Conservation (phyloP, 371 early-diverging fungal genomes). For the Pancytospora philotis region DNA sequence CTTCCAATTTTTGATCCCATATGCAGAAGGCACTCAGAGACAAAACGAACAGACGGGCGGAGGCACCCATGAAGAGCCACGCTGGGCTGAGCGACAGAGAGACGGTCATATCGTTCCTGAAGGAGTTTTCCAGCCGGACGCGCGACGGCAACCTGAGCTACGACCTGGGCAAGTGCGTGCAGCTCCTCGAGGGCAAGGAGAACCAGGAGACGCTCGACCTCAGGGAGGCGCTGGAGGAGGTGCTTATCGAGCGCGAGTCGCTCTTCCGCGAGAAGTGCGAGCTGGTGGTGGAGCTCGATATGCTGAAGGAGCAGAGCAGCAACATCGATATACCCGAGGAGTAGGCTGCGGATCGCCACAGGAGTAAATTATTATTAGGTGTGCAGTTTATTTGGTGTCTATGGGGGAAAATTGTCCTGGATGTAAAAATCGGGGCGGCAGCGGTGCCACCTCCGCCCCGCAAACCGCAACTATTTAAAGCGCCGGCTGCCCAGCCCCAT, state of each 20-base stretch:
- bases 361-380: too few species aligned
- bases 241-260: conserved; percentile 51
- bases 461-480: too few species aligned
- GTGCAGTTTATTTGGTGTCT: too few species aligned
- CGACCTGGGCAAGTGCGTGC: conserved; percentile 57
- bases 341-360: too few species aligned
- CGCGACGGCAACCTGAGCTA: conserved; percentile 54
- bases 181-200: conserved; percentile 60
- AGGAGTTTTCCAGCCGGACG: conserved; percentile 37
- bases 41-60: conserved; percentile 53
- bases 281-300: conserved; percentile 35
- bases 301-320: conserved; percentile 29
- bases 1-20: conserved; percentile 7
- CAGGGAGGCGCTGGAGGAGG: conserved; percentile 49
- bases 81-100: conserved; percentile 41
- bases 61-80: conserved; percentile 6
- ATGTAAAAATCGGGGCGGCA: too few species aligned
- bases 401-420: too few species aligned
- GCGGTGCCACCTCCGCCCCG: too few species aligned
- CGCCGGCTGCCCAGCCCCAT: too few species aligned
- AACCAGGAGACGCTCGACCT: conserved; percentile 55
- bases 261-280: conserved; percentile 46
- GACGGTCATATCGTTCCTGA: conserved; percentile 39
- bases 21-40: conserved; percentile 50
- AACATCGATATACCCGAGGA: too few species aligned